Evolutionary conservation across 441 rosid genomes (phyloP).

Genomic region (Omphalea diandra): DNA sequence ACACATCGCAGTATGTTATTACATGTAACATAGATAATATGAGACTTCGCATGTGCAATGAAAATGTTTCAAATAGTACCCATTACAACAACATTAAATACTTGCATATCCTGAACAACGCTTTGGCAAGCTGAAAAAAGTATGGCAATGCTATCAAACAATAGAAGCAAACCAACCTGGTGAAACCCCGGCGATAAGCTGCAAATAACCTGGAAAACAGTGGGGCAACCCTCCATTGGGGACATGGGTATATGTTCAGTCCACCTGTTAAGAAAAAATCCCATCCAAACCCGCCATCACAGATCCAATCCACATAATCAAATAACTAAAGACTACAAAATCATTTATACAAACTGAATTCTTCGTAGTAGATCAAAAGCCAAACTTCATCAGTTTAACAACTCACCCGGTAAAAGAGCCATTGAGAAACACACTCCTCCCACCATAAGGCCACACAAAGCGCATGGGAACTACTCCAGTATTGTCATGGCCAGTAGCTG

Average conservation of each 20-base stretch:
- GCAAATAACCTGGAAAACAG: slow-evolving; percentile 83
- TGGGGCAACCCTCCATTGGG: slow-evolving; percentile 87
- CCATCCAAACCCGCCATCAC: slow-evolving; percentile 24
- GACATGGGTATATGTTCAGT: slow-evolving; percentile 76
- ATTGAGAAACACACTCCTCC: slow-evolving; percentile 31
- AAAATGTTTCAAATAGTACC: slow-evolving; percentile 1
- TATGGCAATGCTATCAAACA: neutral
- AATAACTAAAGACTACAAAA: slow-evolving; percentile 11
- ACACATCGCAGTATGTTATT: neutral
- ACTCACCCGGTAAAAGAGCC: slow-evolving; percentile 67
- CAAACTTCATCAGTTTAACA: neutral
- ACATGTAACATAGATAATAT: neutral
- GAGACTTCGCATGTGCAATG: neutral
- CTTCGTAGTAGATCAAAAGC: neutral
- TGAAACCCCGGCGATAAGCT: slow-evolving; percentile 86
- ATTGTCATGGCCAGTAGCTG: slow-evolving; percentile 48
- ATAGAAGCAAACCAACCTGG: slow-evolving; percentile 53
- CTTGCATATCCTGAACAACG: neutral
- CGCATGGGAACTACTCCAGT: slow-evolving; percentile 61
- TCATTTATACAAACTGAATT: neutral
- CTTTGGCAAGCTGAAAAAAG: neutral
- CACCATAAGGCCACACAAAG: slow-evolving; percentile 52
- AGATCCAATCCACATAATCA: slow-evolving; percentile 13
- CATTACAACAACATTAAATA: neutral
- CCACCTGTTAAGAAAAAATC: slow-evolving; percentile 64